phyloP scores from a whole-genome alignment of 371 early-diverging fungal species.

The Aphelidium insulamus region DNA sequence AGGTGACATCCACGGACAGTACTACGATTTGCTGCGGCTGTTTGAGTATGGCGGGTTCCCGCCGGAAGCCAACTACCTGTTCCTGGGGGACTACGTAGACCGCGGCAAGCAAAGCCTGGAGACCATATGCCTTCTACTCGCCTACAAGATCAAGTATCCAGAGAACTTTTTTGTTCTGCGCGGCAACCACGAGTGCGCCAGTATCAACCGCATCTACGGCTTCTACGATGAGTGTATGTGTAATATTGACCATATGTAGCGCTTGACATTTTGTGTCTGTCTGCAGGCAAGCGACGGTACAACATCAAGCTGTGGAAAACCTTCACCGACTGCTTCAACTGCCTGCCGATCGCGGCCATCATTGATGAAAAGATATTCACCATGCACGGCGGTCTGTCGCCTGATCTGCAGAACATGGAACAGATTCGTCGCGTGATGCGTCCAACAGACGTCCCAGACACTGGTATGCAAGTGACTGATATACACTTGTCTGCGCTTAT shows the following conservation, averaged over 20 bases:
- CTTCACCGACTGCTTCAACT: slow-evolving; percentile 80
- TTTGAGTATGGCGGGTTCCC: slow-evolving; percentile 86
- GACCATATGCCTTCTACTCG: slow-evolving; percentile 43
- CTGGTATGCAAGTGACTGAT: slow-evolving; percentile 23
- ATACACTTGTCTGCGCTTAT: background rate
- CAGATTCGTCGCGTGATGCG: slow-evolving; percentile 73
- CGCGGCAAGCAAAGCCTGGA: slow-evolving; percentile 77
- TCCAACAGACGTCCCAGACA: slow-evolving; percentile 90
- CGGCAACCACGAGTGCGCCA: slow-evolving; percentile 88
- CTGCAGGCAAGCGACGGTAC: slow-evolving; percentile 61
- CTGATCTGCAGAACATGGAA: slow-evolving; percentile 61
- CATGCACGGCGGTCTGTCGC: slow-evolving; percentile 93
- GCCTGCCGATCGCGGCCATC: slow-evolving; percentile 80
- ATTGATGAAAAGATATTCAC: slow-evolving; percentile 85
- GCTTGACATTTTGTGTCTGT: slow-evolving; percentile 3
- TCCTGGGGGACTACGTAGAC: slow-evolving; percentile 92
- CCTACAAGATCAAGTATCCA: slow-evolving; percentile 87
- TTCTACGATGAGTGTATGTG: slow-evolving; percentile 94
- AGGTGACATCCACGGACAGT: slow-evolving; percentile 91
- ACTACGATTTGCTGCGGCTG: slow-evolving; percentile 76
- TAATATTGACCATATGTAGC: slow-evolving; percentile 4
- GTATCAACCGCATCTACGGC: slow-evolving; percentile 90
- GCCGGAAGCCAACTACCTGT: slow-evolving; percentile 73
- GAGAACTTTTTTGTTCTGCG: slow-evolving; percentile 90
- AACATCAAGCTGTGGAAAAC: slow-evolving; percentile 83